phyloP scores from a whole-genome alignment of 1,139 yeast genomes.

The Suhomyces chickasaworum region DNA sequence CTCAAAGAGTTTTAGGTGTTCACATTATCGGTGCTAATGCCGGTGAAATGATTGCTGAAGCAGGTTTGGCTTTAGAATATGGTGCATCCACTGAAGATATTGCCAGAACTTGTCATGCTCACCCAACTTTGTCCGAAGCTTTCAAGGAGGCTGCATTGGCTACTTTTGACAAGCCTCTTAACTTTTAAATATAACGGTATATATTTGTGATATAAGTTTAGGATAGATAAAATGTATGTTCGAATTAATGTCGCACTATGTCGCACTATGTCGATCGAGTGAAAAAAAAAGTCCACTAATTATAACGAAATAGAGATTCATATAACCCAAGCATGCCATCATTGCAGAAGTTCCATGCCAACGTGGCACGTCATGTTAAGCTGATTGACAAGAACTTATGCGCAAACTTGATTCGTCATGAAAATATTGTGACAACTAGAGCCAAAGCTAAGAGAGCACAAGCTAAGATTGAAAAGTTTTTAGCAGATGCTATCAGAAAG shows the following conservation, averaged over 20 bases:
- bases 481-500: slow-evolving; percentile 33
- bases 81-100: slow-evolving; percentile 99
- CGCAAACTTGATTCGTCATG: slow-evolving; percentile 50
- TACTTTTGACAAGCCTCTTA: slow-evolving; percentile 86
- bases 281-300: slow-evolving; percentile 1
- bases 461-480: slow-evolving; percentile 44
- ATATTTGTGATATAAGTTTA: slow-evolving; percentile 2
- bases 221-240: slow-evolving; percentile 1
- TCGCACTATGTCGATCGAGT: slow-evolving; percentile 1
- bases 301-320: background rate
- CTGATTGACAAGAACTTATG: slow-evolving; percentile 51
- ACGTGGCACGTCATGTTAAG: slow-evolving; percentile 47
- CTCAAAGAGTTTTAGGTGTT: slow-evolving; percentile 94
- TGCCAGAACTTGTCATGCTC: slow-evolving; percentile 97
- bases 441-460: slow-evolving; percentile 52
- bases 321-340: slow-evolving; percentile 37
- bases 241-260: slow-evolving; percentile 9
- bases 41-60: slow-evolving; percentile 99
- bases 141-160: slow-evolving; percentile 98
- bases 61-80: slow-evolving; percentile 94
- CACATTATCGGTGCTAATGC: slow-evolving; percentile 98
- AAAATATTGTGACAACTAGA: slow-evolving; percentile 46
- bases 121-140: slow-evolving; percentile 97
- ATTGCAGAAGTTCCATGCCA: slow-evolving; percentile 45
- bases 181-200: slow-evolving; percentile 50